Conservation (phyloP, 345 rosid genomes). For the Microcos paniculata region DNA sequence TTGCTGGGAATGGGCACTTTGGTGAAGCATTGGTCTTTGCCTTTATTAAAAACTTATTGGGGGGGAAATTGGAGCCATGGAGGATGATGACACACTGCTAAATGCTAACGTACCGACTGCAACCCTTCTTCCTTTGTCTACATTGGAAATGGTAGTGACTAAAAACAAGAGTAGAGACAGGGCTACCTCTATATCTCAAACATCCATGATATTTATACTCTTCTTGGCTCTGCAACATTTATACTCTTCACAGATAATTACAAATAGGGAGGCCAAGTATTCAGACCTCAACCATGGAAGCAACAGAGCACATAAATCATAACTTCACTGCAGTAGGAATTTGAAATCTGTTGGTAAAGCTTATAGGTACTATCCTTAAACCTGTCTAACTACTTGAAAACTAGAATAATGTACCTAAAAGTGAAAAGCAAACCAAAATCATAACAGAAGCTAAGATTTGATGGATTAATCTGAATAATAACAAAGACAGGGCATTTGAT, state of each 20-base stretch:
- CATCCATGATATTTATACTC: neutral
- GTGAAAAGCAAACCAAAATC: neutral
- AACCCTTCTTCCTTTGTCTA: conserved; percentile 12
- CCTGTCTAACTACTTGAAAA: neutral
- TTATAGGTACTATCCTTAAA: neutral
- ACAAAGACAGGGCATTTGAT: neutral
- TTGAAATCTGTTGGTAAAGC: neutral
- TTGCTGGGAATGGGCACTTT: neutral
- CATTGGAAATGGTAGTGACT: conserved; percentile 5
- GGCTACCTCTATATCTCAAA: neutral
- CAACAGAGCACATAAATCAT: neutral
- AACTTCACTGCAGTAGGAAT: neutral
- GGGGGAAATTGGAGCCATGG: neutral
- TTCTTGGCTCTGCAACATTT: neutral
- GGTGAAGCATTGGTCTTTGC: neutral
- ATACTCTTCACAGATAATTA: neutral
- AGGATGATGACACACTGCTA: conserved; percentile 13
- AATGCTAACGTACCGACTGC: conserved; percentile 1
- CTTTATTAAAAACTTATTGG: neutral
- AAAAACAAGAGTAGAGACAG: conserved; percentile 18
- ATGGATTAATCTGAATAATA: neutral
- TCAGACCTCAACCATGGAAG: neutral
- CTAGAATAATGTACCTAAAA: neutral
- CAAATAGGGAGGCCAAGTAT: neutral
- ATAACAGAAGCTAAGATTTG: neutral